Conservation (phyloP, 2,329 filamentous ascomycete genomes). For the Sclerotinia borealis region DNA sequence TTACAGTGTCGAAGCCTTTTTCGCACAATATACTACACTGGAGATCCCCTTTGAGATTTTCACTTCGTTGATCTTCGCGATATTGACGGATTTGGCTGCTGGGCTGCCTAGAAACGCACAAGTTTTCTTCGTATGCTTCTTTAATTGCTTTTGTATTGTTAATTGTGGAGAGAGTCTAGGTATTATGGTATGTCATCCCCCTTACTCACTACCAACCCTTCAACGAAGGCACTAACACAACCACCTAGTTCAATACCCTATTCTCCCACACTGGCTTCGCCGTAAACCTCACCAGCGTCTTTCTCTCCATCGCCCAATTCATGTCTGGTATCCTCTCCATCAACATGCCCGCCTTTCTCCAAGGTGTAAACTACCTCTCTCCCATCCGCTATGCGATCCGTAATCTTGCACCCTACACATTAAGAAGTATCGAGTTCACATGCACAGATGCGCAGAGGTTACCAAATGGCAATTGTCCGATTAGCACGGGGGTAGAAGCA, state of each 20-base stretch:
- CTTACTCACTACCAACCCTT: neutral
- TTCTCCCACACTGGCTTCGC: conserved; percentile 71
- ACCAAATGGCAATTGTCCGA: conserved; percentile 55
- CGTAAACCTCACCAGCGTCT: conserved; percentile 63
- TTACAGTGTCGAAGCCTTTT: conserved; percentile 66
- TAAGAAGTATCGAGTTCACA: conserved; percentile 55
- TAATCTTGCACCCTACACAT: conserved; percentile 59
- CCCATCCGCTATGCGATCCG: conserved; percentile 65
- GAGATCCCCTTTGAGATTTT: conserved; percentile 68
- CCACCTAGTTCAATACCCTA: conserved; percentile 61
- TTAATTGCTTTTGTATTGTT: conserved; percentile 67
- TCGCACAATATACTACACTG: conserved; percentile 62
- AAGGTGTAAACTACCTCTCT: conserved; percentile 64
- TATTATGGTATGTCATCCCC: conserved; percentile 46
- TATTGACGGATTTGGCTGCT: conserved; percentile 57
- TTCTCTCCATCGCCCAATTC: conserved; percentile 63
- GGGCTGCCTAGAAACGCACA: conserved; percentile 56
- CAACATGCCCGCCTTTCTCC: conserved; percentile 59
- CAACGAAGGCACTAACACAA: neutral
- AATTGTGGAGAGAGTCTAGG: conserved; percentile 70
- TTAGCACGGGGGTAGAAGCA: conserved; percentile 61
- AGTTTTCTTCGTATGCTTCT: conserved; percentile 62
- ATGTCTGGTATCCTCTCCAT: conserved; percentile 69
- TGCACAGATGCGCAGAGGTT: conserved; percentile 56
- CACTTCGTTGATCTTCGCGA: conserved; percentile 58